These are phyloP conservation scores for Erysiphe pulchra DNA, from an alignment of 2,329 filamentous ascomycete species.

Conservation along the genomic window DNA sequence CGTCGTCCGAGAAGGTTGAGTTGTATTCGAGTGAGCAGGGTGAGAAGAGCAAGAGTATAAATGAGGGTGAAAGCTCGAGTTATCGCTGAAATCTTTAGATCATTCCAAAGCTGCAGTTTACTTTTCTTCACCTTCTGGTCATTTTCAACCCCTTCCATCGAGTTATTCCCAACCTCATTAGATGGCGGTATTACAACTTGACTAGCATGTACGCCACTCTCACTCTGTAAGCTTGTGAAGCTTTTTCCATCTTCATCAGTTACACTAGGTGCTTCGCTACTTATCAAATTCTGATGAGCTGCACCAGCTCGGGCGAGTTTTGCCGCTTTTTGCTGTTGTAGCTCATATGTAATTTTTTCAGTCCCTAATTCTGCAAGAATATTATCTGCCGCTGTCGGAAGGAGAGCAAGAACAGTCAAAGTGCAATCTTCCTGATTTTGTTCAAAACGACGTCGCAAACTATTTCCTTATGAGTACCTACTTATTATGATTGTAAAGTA, in stretches of 20 bases:
- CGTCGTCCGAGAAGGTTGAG: constrained; percentile 86
- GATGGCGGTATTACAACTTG: constrained; percentile 36
- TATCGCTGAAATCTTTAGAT: constrained; percentile 91
- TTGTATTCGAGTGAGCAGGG: constrained; percentile 80
- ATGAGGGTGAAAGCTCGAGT: constrained; percentile 76
- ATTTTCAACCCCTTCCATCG: constrained; percentile 17
- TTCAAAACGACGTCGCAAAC: constrained; percentile 82
- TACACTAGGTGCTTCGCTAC: constrained; percentile 28
- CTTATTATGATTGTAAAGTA: not conserved
- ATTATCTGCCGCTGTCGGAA: constrained; percentile 77
- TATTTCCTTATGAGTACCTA: constrained; percentile 15
- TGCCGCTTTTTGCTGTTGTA: constrained; percentile 77
- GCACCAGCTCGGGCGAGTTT: constrained; percentile 33
- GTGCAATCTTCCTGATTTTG: constrained; percentile 99
- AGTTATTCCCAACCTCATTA: constrained; percentile 17
- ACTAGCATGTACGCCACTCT: constrained; percentile 62
- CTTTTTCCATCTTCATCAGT: constrained; percentile 68
- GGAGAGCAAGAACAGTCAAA: constrained; percentile 83
- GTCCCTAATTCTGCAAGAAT: constrained; percentile 73
- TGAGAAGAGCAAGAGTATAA: constrained; percentile 73
- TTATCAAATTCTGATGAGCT: constrained; percentile 18
- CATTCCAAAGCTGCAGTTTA: constrained; percentile 90
- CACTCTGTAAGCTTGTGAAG: constrained; percentile 48
- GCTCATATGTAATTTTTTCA: constrained; percentile 74
- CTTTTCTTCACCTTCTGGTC: constrained; percentile 37